phyloP scores from a whole-genome alignment of 2,329 filamentous ascomycete genomes.

The Ramichloridium luteum region DNA sequence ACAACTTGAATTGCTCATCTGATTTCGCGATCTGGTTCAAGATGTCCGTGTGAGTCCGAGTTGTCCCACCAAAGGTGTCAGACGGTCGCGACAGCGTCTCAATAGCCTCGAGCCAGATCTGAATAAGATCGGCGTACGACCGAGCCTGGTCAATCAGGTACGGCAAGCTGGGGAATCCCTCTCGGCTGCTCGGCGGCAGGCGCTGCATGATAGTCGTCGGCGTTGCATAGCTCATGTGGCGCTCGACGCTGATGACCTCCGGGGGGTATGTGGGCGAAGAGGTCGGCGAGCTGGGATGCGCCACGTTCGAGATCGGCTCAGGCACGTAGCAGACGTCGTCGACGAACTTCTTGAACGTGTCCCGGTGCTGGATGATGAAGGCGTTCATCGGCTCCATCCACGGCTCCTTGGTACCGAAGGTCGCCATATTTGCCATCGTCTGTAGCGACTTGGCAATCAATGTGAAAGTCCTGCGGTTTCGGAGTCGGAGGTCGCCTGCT shows the following conservation, averaged over 20 bases:
- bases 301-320: constrained; percentile 46
- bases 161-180: constrained; percentile 86
- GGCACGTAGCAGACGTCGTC: constrained; percentile 77
- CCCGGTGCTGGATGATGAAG: constrained; percentile 63
- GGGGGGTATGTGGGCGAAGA: constrained; percentile 17
- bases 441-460: constrained; percentile 87
- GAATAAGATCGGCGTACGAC: constrained; percentile 72
- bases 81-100: constrained; percentile 13
- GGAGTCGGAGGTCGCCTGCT: constrained; percentile 66
- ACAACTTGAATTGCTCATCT: constrained; percentile 36
- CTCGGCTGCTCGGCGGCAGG: constrained; percentile 64
- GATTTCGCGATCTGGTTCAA: constrained; percentile 19
- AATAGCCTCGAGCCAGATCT: constrained; percentile 58
- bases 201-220: constrained; percentile 81
- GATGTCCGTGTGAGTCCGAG: constrained; percentile 24
- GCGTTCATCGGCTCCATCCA: constrained; percentile 99
- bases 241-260: constrained; percentile 21
- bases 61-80: constrained; percentile 9
- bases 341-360: constrained; percentile 75
- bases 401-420: constrained; percentile 86
- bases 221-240: constrained; percentile 56
- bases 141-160: constrained; percentile 84
- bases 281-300: constrained; percentile 33
- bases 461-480: constrained; percentile 77
- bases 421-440: constrained; percentile 79